A percentile compares a stretch with the other conserved stretches of the same genome.
phyloP scores from a whole-genome alignment of 441 rosid genomes.

The Corymbia citriodora region DNA sequence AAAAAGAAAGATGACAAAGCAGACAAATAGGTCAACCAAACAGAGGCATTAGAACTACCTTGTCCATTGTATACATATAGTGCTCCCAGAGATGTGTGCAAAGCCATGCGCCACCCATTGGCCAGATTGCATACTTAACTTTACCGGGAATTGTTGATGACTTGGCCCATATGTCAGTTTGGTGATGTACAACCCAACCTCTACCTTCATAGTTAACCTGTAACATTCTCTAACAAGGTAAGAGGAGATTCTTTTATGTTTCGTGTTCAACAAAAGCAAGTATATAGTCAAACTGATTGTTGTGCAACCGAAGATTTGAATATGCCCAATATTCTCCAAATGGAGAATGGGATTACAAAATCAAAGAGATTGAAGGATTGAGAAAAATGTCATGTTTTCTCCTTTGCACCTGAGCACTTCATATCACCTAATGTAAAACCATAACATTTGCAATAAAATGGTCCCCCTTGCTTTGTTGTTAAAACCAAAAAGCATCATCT shows the following conservation, averaged over 20 bases:
- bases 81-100: constrained; percentile 79
- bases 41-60: constrained; percentile 21
- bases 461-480: neutral
- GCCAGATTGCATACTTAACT: constrained; percentile 69
- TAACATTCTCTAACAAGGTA: neutral
- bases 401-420: neutral
- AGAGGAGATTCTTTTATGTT: neutral
- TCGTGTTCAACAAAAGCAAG: neutral
- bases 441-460: neutral
- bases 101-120: constrained; percentile 84
- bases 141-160: constrained; percentile 60
- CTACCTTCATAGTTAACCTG: constrained; percentile 64
- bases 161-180: constrained; percentile 68
- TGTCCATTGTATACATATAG: constrained; percentile 56
- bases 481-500: neutral
- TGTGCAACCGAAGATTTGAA: neutral
- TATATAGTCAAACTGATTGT: neutral
- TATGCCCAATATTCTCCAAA: neutral
- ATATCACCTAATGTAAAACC: neutral
- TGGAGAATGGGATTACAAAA: neutral
- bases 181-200: constrained; percentile 75
- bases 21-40: neutral
- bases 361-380: neutral
- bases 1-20: neutral
- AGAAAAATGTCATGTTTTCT: neutral